A percentile compares a stretch with the other conserved stretches of the same genome.
phyloP scores from a whole-genome alignment of 441 rosid genomes.

The Metrosideros polymorpha region DNA sequence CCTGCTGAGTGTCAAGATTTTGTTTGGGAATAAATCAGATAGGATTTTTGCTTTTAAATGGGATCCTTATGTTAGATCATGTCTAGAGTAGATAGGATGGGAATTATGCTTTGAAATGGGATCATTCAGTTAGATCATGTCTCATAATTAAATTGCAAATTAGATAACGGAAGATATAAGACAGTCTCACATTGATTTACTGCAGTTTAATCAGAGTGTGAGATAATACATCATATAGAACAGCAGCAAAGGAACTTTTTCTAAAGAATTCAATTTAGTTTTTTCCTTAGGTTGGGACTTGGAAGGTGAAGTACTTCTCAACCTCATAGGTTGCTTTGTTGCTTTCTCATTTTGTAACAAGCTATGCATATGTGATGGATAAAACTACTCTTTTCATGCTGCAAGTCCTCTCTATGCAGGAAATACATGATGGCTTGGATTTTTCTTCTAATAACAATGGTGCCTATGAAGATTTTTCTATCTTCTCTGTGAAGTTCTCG shows the following conservation, averaged over 20 bases:
- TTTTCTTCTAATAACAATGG: constrained; percentile 18
- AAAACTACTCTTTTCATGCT: not conserved
- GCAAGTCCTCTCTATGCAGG: constrained; percentile 30
- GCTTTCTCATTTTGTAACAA: not conserved
- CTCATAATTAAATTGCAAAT: not conserved
- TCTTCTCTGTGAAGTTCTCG: constrained; percentile 85
- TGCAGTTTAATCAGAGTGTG: not conserved
- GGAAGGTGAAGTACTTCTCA: not conserved
- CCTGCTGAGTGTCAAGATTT: not conserved
- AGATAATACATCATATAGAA: not conserved
- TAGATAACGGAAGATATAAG: not conserved
- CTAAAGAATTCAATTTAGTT: not conserved
- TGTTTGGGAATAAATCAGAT: not conserved
- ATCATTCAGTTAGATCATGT: not conserved
- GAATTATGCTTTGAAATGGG: not conserved
- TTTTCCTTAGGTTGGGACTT: not conserved
- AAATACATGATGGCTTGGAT: constrained; percentile 71
- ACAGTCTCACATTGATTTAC: not conserved
- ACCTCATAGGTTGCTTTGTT: not conserved
- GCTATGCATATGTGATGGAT: not conserved
- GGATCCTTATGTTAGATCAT: not conserved
- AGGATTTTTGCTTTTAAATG: not conserved
- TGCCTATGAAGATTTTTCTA: constrained; percentile 23
- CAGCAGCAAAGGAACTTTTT: not conserved
- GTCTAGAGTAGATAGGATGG: not conserved